Base-by-base conservation (phyloP, 2,329 filamentous ascomycete genomes). In the Aspergillus sp. region DNA sequence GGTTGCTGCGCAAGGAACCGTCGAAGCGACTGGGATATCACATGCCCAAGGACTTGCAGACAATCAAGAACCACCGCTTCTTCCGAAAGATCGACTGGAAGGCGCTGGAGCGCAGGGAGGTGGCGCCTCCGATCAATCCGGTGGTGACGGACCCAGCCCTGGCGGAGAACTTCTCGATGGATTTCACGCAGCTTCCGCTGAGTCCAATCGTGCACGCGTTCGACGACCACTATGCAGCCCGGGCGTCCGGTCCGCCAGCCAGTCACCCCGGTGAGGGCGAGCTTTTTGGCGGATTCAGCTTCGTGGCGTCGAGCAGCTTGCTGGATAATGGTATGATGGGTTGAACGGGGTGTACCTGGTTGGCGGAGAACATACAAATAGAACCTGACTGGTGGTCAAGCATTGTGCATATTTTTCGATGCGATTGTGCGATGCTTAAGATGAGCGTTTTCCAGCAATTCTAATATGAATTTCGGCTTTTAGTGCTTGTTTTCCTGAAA, bases 61-160 rank as follows among this genome's bases (percentile, higher is more conserved):
- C 84, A 0, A 90, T 99, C 79, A 96, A 96, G 83, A 88, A 88
- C 64, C 95, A 99, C 74, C 87, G 95, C 8, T 99, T 99, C 83
- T 99, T 99, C 85, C 88, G 91, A 72, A 95, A 92, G 80, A 96
- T 99, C 71, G 89, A 99, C 79, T 99, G 95, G 95, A 89, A 88
- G 78, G 89, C 88, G 69, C 84, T 99, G 13, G 92, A 90, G 63
- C 87, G 86, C 27, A 86, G 94, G 38, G 91, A 97, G 76, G 68
- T 96, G 50, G 89, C 91, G 68, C 90, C 95, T 1, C 95, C 95
- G 0, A 98, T 99, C 69, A 87, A 90, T 73, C 95, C 95, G 15
- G 83, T 98, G 70, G 94, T 99, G 71, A 98, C 95, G 0, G 92
- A 99, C 71, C 95, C 95, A 0, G 93, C 96, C 75, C 83, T 97